These are phyloP conservation scores for Ustilago bromivora DNA, from an alignment of 1,284 basidiomycete species.

Conservation along the genomic window DNA sequence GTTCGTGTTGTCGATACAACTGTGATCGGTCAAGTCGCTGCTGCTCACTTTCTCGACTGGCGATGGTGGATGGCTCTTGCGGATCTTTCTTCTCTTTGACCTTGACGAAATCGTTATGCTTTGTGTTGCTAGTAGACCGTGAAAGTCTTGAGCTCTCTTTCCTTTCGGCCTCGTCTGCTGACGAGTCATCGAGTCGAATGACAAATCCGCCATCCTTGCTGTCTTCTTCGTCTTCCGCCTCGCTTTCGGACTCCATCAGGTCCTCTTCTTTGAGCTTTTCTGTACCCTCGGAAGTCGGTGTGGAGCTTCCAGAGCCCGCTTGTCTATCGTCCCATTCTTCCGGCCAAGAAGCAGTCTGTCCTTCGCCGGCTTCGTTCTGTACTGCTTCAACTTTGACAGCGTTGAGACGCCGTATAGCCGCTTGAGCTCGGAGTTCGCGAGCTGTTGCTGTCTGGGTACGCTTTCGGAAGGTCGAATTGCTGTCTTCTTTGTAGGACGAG, in stretches of 20 bases:
- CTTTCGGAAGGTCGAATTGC: constrained; percentile 60
- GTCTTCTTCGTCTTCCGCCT: constrained; percentile 35
- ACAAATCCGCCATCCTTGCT: constrained; percentile 22
- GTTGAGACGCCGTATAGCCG: constrained; percentile 36
- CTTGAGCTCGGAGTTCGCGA: constrained; percentile 48
- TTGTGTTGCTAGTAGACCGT: not conserved
- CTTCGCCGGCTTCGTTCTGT: not conserved
- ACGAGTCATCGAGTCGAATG: constrained; percentile 33
- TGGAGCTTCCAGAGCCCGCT: constrained; percentile 1
- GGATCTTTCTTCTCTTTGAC: constrained; percentile 25
- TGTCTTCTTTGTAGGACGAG: constrained; percentile 50
- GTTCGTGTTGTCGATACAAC: constrained; percentile 43
- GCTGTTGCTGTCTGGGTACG: constrained; percentile 38
- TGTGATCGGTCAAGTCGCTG: constrained; percentile 39
- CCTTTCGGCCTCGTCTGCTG: constrained; percentile 11
- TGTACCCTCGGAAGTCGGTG: not conserved
- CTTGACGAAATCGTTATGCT: not conserved
- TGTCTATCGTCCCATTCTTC: not conserved
- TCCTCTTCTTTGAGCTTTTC: constrained; percentile 19
- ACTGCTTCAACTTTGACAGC: constrained; percentile 15
- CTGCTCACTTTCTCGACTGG: constrained; percentile 33
- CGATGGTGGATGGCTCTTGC: constrained; percentile 29
- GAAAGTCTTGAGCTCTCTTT: not conserved
- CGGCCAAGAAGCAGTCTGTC: constrained; percentile 14
- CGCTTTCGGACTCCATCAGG: constrained; percentile 19